Conservation (phyloP, 805 yeast species). For the Pichia californica region DNA sequence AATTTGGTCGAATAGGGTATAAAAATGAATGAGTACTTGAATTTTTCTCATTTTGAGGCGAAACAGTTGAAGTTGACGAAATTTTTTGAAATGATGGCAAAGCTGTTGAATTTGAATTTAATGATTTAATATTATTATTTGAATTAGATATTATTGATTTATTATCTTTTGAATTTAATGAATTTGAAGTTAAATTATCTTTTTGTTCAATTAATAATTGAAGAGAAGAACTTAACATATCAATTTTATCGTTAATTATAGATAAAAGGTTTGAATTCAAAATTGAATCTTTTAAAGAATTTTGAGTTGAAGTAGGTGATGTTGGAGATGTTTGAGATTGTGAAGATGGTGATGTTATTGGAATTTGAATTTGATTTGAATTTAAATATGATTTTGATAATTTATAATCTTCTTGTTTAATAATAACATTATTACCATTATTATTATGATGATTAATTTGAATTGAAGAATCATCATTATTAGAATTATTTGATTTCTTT, state of each 20-base stretch:
- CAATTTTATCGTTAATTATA: conserved; percentile 5
- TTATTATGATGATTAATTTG: not conserved
- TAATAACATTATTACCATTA: no score
- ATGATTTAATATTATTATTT: no score
- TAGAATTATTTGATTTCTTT: no score
- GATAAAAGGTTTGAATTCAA: not conserved
- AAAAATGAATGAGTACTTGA: not conserved
- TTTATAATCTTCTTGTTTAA: no score
- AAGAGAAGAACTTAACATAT: conserved; percentile 1
- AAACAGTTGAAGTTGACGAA: not conserved
- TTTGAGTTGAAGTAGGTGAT: no score
- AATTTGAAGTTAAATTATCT: not conserved
- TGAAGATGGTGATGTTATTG: no score
- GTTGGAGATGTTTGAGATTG: no score
- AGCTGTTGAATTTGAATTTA: not conserved
- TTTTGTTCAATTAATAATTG: not conserved
- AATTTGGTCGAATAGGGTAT: not conserved
- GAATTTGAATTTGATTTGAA: not conserved
- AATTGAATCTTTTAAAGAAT: not conserved
- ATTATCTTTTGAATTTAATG: not conserved
- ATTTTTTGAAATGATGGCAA: not conserved
- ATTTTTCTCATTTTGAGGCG: not conserved
- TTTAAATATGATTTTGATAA: not conserved
- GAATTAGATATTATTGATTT: no score
- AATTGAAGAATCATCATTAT: no score